Conservation (phyloP, 495 filamentous ascomycete genomes). For the Hyphodiscus hymeniophilus region DNA sequence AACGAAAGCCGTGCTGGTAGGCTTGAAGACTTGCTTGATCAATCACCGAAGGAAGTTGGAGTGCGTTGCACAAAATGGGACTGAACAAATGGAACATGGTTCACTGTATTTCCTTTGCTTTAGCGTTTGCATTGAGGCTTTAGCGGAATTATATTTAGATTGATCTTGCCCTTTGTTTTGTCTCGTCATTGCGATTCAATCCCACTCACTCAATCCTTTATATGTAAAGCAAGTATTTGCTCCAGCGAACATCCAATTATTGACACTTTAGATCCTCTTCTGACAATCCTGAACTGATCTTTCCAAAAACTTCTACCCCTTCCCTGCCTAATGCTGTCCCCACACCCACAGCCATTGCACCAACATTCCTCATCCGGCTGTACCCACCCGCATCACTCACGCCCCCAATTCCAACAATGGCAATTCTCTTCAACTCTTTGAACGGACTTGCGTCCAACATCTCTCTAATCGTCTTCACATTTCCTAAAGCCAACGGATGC, state of each 20-base stretch:
- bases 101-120: slow-evolving; percentile 25
- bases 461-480: slow-evolving; percentile 50
- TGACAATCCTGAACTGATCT: slow-evolving; percentile 30
- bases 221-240: neutral
- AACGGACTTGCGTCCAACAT: slow-evolving; percentile 39
- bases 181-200: no score
- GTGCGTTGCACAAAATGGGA: slow-evolving; percentile 11
- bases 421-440: slow-evolving; percentile 33
- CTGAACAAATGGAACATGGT: slow-evolving; percentile 13
- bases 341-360: slow-evolving; percentile 53
- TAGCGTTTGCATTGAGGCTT: slow-evolving; percentile 23
- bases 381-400: slow-evolving; percentile 51
- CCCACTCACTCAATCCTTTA: neutral
- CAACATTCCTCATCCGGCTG: slow-evolving; percentile 52
- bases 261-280: neutral
- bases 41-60: neutral
- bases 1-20: neutral
- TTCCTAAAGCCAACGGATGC: slow-evolving; percentile 67
- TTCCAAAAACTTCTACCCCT: slow-evolving; percentile 50
- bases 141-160: slow-evolving; percentile 22
- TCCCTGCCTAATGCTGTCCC: slow-evolving; percentile 55
- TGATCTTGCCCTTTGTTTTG: neutral
- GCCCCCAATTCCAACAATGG: slow-evolving; percentile 60
- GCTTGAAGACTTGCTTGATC: neutral
- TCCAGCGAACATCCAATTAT: neutral